Base-by-base conservation (phyloP, 805 yeast species). In the Saccharomycopsis malanga region DNA sequence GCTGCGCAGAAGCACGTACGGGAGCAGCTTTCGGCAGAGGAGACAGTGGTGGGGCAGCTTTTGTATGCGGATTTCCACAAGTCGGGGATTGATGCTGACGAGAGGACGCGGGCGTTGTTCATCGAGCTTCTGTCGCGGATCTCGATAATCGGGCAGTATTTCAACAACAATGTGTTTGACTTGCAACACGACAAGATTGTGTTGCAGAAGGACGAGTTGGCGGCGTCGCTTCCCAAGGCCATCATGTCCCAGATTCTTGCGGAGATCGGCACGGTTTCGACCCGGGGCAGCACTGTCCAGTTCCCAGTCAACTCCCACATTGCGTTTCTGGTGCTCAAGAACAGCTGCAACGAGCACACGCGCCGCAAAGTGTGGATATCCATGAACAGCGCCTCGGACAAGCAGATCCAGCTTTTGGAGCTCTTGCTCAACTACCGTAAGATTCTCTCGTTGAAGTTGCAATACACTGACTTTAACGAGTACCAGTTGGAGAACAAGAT, bases 401-500 rank as follows among this genome's bases (percentile, higher is more conserved):
- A 70, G 6, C 97, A 89, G 59, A 73, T 87, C 1, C 60, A 63
- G 1, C 63, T 76, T 4, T 66, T 93, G 45, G 77, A 77, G 40
- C 67, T 68, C 27, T 68, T 93, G 53, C 61, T 91, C 29, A 71
- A 72, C 45, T 73, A 78, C 52, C 69, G 98, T 48, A 83, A 83
- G 2, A 66, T 77, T 1, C 64, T 93, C 30, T 88, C 98, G 0
- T 70, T 71, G 39, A 69, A 87, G 64, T 69, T 91, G 67, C 91
- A 94, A 0, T 76, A 77, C 58, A 56, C 65, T 20, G 79, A 83
- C 30, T 93, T 69, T 64, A 78, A 91, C 0, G 81, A 83, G 34
- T 89, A 93, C 59, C 94, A 87, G 59, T 66, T 93, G 29, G 79
- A 77, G 51, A 95, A 87, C 52, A 93, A 93, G 61, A 86, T 93